Percentiles rank a stretch among this genome's conserved stretches.
phyloP scores from a whole-genome alignment of 768 basidiomycete genomes.

The Sistotremastrum niveocremeum region DNA sequence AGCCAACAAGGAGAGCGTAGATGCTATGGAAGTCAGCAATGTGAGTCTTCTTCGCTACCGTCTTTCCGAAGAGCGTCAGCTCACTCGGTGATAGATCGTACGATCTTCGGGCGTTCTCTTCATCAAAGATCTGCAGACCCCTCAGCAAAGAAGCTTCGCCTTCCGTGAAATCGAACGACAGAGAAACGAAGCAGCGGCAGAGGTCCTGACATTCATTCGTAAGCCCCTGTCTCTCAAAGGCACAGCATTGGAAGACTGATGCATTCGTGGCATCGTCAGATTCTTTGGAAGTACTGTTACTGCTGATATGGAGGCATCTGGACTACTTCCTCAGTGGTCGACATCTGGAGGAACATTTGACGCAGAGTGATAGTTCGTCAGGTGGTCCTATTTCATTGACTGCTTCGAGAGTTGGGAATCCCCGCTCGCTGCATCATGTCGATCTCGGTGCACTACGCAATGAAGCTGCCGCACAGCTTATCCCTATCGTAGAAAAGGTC shows the following conservation, averaged over 20 bases:
- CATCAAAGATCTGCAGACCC: conserved; percentile 52
- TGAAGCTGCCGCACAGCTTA: too few species aligned
- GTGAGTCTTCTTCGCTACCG: background rate
- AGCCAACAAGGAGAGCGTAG: conserved; percentile 36
- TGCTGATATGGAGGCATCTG: conserved; percentile 73
- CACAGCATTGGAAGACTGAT: too few species aligned
- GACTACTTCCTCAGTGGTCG: conserved; percentile 42
- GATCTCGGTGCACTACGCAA: too few species aligned
- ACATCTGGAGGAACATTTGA: conserved; percentile 5
- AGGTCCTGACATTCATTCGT: conserved; percentile 47
- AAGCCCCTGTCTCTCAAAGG: conserved; percentile 10
- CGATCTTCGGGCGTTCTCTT: conserved; percentile 43
- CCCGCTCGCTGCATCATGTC: too few species aligned
- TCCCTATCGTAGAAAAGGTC: too few species aligned
- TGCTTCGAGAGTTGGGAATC: too few species aligned
- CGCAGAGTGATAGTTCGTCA: too few species aligned
- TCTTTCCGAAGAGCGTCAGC: too few species aligned
- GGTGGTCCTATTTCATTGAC: too few species aligned
- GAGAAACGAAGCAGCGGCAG: conserved; percentile 23
- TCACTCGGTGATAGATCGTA: background rate
- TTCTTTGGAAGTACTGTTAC: conserved; percentile 63
- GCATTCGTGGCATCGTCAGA: conserved; percentile 21
- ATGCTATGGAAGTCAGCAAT: too few species aligned
- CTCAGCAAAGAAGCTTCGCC: conserved; percentile 57
- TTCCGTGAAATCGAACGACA: conserved; percentile 44